Base-by-base conservation (phyloP, 768 basidiomycete genomes). In the Suillus weaverae region DNA sequence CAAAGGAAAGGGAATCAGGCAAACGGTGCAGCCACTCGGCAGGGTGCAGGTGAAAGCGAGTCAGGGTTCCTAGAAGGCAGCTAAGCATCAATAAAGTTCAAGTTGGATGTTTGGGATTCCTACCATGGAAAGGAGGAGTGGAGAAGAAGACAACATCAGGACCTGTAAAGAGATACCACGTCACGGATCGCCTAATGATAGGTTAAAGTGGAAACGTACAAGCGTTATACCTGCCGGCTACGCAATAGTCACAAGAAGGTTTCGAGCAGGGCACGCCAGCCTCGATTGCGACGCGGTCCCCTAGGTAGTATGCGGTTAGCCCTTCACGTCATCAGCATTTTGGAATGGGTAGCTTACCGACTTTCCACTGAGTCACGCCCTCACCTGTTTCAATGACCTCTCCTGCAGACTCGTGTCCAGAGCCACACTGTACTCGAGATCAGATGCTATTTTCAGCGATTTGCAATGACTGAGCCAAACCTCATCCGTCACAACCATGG, bases 361-460 rank as follows among this genome's bases (percentile, higher is more conserved):
- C 74, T 80, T 86, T 86, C 87, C 87, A 88, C 62, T 86, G 80
- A 1, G 83, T 84, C 26, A 88, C 87, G n/a, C 85, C 87, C 70
- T 86, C 85, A 20, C 87, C 87, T 14, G 88, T 80, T 72, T 88
- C 86, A 38, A 84, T 78, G 22, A 89, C 82, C 71, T 89, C 85
- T 30, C 88, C 88, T 39, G 88, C 88, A 62, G 87, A 89, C 73
- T 89, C 89, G 65, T 89, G 88, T 36, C 88, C 88, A 51, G 87
- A 86, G 41, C 87, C 87, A 64, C 87, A 88, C 87, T 89, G 50
- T 57, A 64, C 4, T 32, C 43, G 26, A 16, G 33, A 32, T 48
- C 35, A 55, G 32, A 53, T 44, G 22, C 20, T 33, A 33, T 30
- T 26, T 26, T 11, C 2, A 3, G 56, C 39, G 51, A 61, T 53